These are phyloP conservation scores for Favolaschia claudopus DNA, from an alignment of 768 basidiomycete species.

Conservation along the genomic window DNA sequence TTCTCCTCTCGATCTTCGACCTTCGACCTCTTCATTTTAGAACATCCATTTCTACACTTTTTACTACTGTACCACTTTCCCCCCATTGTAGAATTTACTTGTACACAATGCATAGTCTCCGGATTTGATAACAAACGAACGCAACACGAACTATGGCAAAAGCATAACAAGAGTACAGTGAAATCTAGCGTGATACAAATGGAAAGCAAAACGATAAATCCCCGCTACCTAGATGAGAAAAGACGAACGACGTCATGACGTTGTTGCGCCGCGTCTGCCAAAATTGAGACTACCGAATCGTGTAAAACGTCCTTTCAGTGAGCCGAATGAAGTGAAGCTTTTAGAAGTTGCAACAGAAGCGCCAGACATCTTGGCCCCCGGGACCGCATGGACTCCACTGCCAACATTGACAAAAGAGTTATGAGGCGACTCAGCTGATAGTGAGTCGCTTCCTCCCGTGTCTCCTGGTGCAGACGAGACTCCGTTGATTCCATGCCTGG, in stretches of 20 bases:
- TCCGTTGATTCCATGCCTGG: constrained; percentile 84
- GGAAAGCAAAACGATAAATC: constrained; percentile 19
- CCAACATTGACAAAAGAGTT: constrained; percentile 81
- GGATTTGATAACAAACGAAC: constrained; percentile 9
- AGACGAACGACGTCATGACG: constrained; percentile 28
- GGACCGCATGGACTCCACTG: constrained; percentile 51
- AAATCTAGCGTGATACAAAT: constrained; percentile 14
- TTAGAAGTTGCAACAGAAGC: constrained; percentile 71
- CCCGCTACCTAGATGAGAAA: constrained; percentile 22
- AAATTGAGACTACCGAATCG: constrained; percentile 80
- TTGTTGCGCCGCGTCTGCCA: constrained; percentile 53
- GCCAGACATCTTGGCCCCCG: constrained; percentile 54
- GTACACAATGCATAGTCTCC: constrained; percentile 10
- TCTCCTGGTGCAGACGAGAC: constrained; percentile 83
- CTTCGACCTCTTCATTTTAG: background rate
- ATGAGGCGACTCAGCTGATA: constrained; percentile 73
- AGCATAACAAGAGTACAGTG: constrained; percentile 14
- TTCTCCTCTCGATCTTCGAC: background rate
- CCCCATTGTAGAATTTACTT: constrained; percentile 15
- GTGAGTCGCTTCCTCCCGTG: constrained; percentile 59
- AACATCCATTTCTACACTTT: background rate
- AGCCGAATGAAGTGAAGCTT: constrained; percentile 63
- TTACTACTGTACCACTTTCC: constrained; percentile 16
- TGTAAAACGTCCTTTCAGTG: constrained; percentile 77
- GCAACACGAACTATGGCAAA: background rate